phyloP scores from a whole-genome alignment of 108 stramenopile genomes.

The Cyclostephanos invisitatus region DNA sequence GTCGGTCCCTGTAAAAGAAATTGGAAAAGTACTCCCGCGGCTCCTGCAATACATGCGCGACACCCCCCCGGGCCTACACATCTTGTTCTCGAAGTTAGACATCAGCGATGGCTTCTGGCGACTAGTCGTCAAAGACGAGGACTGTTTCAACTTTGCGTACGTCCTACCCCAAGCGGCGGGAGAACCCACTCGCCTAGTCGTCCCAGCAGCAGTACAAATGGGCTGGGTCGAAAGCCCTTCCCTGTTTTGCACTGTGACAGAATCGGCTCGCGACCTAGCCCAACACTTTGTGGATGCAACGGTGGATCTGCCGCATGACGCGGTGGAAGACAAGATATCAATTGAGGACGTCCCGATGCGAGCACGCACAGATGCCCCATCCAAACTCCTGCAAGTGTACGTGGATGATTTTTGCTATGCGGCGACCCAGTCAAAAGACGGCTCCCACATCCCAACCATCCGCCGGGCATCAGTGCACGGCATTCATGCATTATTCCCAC shows the following conservation, averaged over 20 bases:
- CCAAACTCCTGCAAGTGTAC: not conserved
- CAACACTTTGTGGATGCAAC: too few relatives aligned
- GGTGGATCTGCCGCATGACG: too few relatives aligned
- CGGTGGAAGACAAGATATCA: too few relatives aligned
- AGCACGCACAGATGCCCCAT: too few relatives aligned
- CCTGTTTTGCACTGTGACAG: not conserved
- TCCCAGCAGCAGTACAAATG: too few relatives aligned
- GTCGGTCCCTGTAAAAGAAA: not conserved
- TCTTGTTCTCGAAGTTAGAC: not conserved
- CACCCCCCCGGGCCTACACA: not conserved
- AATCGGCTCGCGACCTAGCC: too few relatives aligned
- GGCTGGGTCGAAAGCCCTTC: too few relatives aligned
- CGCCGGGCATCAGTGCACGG: not conserved
- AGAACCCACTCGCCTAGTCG: too few relatives aligned
- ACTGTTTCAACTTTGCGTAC: not conserved
- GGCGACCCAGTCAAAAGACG: not conserved
- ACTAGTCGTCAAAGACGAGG: not conserved
- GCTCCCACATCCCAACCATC: not conserved
- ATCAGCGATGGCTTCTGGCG: conserved; percentile 3
- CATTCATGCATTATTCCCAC: not conserved
- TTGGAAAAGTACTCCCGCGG: not conserved
- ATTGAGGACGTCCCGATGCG: too few relatives aligned
- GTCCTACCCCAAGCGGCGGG: not conserved
- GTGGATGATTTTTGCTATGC: not conserved
- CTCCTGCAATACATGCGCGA: too few relatives aligned